These are phyloP conservation scores for Starmerella potacharoeniae DNA, from an alignment of 805 yeast species.

Conservation along the genomic window DNA sequence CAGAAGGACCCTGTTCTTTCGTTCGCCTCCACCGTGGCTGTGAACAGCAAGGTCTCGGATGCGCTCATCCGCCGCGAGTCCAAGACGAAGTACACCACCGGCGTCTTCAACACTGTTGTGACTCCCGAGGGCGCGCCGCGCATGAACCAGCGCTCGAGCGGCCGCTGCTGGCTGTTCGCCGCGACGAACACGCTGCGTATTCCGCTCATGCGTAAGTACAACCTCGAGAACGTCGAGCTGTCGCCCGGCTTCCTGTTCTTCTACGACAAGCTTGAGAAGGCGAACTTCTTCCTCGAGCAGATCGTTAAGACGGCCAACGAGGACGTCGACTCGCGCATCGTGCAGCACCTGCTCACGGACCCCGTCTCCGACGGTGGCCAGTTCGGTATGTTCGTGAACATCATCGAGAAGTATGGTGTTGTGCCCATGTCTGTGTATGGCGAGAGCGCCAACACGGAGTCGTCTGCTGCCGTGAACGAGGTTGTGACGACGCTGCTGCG, in stretches of 20 bases:
- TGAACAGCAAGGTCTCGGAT: constrained; percentile 23
- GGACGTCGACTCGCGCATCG: constrained; percentile 56
- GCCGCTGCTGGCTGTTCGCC: constrained; percentile 86
- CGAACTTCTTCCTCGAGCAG: constrained; percentile 69
- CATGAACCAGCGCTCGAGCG: constrained; percentile 63
- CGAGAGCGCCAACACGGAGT: constrained; percentile 49
- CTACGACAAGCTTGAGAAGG: constrained; percentile 77
- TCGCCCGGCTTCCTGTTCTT: constrained; percentile 73
- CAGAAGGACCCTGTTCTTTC: constrained; percentile 23
- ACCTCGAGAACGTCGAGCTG: constrained; percentile 56
- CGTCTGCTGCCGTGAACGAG: constrained; percentile 43
- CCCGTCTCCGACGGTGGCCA: constrained; percentile 84
- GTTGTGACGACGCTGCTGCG: constrained; percentile 59
- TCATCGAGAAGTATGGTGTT: constrained; percentile 68
- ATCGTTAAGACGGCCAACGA: constrained; percentile 56
- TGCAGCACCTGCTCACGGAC: constrained; percentile 50
- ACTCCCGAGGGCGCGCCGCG: constrained; percentile 49
- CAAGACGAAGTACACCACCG: constrained; percentile 19
- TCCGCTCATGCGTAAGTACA: constrained; percentile 48
- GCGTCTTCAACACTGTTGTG: constrained; percentile 36
- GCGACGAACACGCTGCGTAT: constrained; percentile 62
- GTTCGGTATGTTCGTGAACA: constrained; percentile 68
- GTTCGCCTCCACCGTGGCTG: constrained; percentile 27
- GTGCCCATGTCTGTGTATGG: constrained; percentile 68
- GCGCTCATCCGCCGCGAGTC: constrained; percentile 25